Evolutionary conservation across 2,329 filamentous ascomycete genomes (phyloP), one percentile per base, ranked within the genome.

Genomic region (Blastomyces parvus): DNA sequence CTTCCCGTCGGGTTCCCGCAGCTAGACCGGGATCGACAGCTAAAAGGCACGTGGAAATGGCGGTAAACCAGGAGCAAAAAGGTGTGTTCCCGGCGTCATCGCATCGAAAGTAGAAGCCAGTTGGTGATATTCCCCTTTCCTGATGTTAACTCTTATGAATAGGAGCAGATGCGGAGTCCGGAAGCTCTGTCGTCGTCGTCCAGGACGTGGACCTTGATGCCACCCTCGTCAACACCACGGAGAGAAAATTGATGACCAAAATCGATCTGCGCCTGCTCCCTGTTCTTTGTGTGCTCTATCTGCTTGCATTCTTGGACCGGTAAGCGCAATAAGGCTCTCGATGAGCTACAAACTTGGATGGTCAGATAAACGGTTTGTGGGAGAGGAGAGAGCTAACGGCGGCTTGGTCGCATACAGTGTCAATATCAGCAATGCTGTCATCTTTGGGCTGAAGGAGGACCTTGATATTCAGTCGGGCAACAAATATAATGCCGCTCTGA

Each of bases 351-450:
- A 22, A 57, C 30, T 40, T 56, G 52, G 59, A 52, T 8, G 33
- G 2, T 1, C 44, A n/a, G 9, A 4, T 27, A 27, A 25, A 50
- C 8, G n/a, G 4, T 27, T 7, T 27, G 4, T 48, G 8, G n/a
- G 46, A 56, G 46, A 61, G 63, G 67, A 62, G 68, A 62, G 46
- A 33, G 57, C 50, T 58, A 36, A 22, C 57, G 3, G 13, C 59
- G 3, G 13, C 59, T 58, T 5, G 55, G 17, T 57, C 65, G 22
- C 46, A n/a, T 50, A 66, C 62, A 78, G 89, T 58, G 88, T 91
- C 72, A 93, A 92, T 72, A 90, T 93, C 69, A 87, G 86, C 74
- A 92, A 92, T 75, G 89, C 89, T 36, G 84, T 82, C 53, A 81
- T 88, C 56, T 90, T 90, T 66, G 81, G 82, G 50, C 78, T 93